Percentiles rank a stretch among this genome's conserved stretches.
phyloP scores from a whole-genome alignment of 192 early-diverging fungal species.

The Backusella australiensis region DNA sequence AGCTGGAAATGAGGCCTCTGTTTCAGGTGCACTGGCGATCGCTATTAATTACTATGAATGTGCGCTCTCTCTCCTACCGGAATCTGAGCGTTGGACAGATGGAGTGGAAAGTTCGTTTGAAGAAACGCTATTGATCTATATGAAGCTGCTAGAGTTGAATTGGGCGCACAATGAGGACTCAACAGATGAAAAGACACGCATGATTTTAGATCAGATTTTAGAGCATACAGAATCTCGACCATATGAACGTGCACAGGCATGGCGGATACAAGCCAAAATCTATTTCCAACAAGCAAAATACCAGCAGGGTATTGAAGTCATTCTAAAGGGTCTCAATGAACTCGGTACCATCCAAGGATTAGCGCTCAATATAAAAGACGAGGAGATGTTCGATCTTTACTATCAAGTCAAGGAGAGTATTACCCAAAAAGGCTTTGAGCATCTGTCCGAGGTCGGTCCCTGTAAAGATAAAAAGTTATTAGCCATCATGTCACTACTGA shows the following conservation, averaged over 20 bases:
- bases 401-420: background rate
- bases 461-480: conserved; percentile 15
- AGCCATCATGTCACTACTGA: conserved; percentile 22
- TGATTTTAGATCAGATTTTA: conserved; percentile 6
- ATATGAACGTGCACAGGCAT: conserved; percentile 19
- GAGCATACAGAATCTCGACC: conserved; percentile 2
- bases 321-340: conserved; percentile 11
- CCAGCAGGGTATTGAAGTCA: conserved; percentile 9
- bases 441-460: background rate
- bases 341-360: background rate
- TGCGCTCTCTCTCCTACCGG: background rate
- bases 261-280: conserved; percentile 16
- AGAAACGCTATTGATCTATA: conserved; percentile 25
- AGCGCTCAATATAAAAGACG: background rate
- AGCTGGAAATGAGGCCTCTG: conserved; percentile 16
- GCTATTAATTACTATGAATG: conserved; percentile 12
- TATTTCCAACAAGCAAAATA: conserved; percentile 24
- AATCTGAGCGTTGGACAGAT: conserved; percentile 11
- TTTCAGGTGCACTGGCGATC: conserved; percentile 16
- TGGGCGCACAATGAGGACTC: conserved; percentile 6
- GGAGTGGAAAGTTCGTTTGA: conserved; percentile 12
- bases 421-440: background rate
- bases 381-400: background rate
- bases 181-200: background rate
- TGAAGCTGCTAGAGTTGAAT: conserved; percentile 6